phyloP scores from a whole-genome alignment of 768 basidiomycete genomes.

The Cystofilobasidium bisporidii region DNA sequence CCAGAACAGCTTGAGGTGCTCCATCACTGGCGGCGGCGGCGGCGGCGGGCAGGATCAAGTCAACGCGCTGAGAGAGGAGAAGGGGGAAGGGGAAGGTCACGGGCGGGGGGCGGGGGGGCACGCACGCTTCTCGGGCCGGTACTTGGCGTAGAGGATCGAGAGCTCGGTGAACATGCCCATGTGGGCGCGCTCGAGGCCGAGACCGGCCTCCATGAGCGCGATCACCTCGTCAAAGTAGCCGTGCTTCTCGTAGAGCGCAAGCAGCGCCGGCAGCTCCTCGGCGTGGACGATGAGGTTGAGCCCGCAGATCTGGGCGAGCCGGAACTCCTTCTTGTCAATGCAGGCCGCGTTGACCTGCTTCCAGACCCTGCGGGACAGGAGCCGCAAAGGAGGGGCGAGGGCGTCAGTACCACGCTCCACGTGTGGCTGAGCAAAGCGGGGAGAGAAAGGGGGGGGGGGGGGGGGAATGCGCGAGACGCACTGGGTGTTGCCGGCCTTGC shows the following conservation, averaged over 20 bases:
- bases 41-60: no score
- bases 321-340: conserved; percentile 94
- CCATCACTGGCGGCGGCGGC: conserved; percentile 98
- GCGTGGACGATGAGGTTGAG: conserved; percentile 95
- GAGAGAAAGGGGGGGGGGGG: not conserved
- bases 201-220: conserved; percentile 78
- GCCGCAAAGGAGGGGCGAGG: not conserved
- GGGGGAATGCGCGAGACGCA: no score
- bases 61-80: not conserved
- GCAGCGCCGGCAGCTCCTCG: conserved; percentile 62
- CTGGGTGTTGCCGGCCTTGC: conserved; percentile 99
- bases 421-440: no score
- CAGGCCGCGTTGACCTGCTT: conserved; percentile 98
- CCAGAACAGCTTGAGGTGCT: conserved; percentile 88
- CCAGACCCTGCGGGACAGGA: conserved; percentile 65
- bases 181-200: conserved; percentile 88
- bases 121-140: conserved; percentile 81
- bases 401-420: no score
- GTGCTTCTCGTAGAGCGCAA: conserved; percentile 76
- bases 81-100: no score
- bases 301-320: conserved; percentile 96
- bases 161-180: conserved; percentile 99
- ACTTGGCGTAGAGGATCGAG: conserved; percentile 85
- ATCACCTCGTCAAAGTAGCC: conserved; percentile 95
- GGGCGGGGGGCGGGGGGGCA: no score